Base-by-base conservation (phyloP, 495 filamentous ascomycete genomes). In the Chaetomium tenue region DNA sequence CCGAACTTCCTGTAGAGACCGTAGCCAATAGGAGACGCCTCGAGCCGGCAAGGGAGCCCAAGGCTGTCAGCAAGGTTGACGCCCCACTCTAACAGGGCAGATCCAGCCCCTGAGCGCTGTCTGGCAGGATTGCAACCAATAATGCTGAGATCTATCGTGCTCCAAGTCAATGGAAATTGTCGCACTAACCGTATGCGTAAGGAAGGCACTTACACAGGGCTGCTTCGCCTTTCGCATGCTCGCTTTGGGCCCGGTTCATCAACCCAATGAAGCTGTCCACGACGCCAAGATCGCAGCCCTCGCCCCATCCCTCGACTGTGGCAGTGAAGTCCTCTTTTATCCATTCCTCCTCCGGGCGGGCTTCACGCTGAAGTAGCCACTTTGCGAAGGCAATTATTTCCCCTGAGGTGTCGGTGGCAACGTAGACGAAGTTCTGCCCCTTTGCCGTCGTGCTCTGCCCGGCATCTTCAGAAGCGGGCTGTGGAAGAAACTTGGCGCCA, bases 371-470 rank as follows among this genome's bases (percentile, higher is more conserved):
- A 15, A 74, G 57, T 15, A 22, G 11, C 74, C 74, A 74, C 28
- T 60, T 70, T 9, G 68, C 65, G 37, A 71, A 73, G 22, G 67
- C 72, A 22, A 75, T 63, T 9, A 75, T 55, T 61, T 73, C 68
- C 13, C 65, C 63, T 12, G 69, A 57, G 25, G 39, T 57, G 9
- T 68, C 67, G 7, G 30, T 47, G 37, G 72, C 72, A 30, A 74
- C 74, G 47, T 53, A 61, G 18, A 71, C 12, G 0, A 65, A 30
- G 12, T 1, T 30, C 54, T 74, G 57, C 1, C 65, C 50, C 25
- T 68, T 64, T 28, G 59, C 59, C 13, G 30, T 37, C 1, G 54
- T 23, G 22, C 28, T 23, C 11, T 5, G 13, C 2, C 26, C 6
- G 15, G 63, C 56, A 3, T n/a, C 44, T 46, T 60, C 39, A 6